These are phyloP conservation scores for Sarocladium oryzae DNA, from an alignment of 2,329 filamentous ascomycete genomes.

Conservation along the genomic window DNA sequence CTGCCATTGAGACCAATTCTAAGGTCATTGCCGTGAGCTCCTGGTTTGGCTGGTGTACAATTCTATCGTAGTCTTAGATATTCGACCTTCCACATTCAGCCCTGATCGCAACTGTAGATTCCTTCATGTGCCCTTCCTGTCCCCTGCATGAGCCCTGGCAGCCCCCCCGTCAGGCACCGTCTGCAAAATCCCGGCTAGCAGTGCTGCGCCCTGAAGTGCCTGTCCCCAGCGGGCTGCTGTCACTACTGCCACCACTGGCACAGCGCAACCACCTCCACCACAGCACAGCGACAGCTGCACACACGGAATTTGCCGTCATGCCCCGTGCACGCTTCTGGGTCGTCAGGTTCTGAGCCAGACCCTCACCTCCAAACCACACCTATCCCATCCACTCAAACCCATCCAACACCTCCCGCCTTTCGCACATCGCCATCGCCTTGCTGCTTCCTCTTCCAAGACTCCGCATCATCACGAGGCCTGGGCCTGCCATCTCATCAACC, in stretches of 20 bases:
- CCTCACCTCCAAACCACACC: constrained; percentile 8
- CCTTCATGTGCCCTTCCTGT: too few species aligned
- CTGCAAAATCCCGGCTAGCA: too few species aligned
- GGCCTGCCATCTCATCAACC: not conserved
- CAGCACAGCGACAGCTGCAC: not conserved
- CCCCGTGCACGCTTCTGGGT: constrained; percentile 7
- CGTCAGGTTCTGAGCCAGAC: constrained; percentile 9
- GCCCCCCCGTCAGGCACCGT: too few species aligned
- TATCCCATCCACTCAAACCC: constrained; percentile 1
- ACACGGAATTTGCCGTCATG: constrained; percentile 8
- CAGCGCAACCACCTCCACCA: not conserved
- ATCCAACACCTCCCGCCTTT: constrained; percentile 7
- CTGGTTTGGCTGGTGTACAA: not conserved
- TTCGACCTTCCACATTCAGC: not conserved
- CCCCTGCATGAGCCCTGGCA: too few species aligned
- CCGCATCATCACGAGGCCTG: not conserved
- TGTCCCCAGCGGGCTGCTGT: too few species aligned
- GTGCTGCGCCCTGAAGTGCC: too few species aligned
- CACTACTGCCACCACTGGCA: too few species aligned
- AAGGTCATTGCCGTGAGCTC: too few species aligned
- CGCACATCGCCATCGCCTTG: constrained; percentile 8
- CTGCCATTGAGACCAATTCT: not conserved
- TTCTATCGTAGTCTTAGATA: not conserved
- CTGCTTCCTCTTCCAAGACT: not conserved
- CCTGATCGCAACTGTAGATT: too few species aligned